Conservation (phyloP, 2,329 filamentous ascomycete species). For the Colletotrichum plurivorum region DNA sequence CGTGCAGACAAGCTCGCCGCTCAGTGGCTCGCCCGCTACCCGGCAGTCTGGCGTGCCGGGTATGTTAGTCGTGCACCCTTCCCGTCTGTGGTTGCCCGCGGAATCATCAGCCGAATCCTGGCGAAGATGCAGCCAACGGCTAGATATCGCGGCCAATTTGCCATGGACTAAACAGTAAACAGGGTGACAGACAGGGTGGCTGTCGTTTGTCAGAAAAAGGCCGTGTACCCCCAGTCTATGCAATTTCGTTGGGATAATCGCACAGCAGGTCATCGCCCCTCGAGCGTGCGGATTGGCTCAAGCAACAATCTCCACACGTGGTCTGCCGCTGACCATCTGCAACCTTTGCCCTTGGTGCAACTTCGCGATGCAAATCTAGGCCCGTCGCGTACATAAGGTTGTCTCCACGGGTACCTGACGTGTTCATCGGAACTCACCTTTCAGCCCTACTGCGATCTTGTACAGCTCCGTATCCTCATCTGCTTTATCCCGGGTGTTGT, state of each 20-base stretch:
- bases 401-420: slow-evolving; percentile 37
- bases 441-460: slow-evolving; percentile 40
- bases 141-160: slow-evolving; percentile 18
- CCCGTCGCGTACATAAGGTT: slow-evolving; percentile 1
- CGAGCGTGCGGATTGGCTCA: slow-evolving; percentile 20
- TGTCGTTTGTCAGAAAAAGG: background rate
- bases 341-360: slow-evolving; percentile 20
- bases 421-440: slow-evolving; percentile 35
- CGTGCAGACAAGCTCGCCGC: slow-evolving; percentile 39
- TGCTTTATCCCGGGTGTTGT: slow-evolving; percentile 1
- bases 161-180: background rate
- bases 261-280: background rate
- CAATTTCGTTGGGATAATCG: slow-evolving; percentile 11
- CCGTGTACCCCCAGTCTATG: slow-evolving; percentile 8
- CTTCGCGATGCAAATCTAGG: slow-evolving; percentile 30
- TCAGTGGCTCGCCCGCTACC: slow-evolving; percentile 35
- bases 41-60: slow-evolving; percentile 19
- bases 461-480: slow-evolving; percentile 33
- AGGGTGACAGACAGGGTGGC: background rate
- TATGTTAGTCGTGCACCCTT: slow-evolving; percentile 19
- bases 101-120: slow-evolving; percentile 34
- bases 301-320: slow-evolving; percentile 28
- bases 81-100: slow-evolving; percentile 27
- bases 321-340: slow-evolving; percentile 20
- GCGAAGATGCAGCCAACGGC: slow-evolving; percentile 21